Evolutionary conservation across 352 stramenopile genomes (phyloP).

Genomic region (Phytophthora pinifolia): DNA sequence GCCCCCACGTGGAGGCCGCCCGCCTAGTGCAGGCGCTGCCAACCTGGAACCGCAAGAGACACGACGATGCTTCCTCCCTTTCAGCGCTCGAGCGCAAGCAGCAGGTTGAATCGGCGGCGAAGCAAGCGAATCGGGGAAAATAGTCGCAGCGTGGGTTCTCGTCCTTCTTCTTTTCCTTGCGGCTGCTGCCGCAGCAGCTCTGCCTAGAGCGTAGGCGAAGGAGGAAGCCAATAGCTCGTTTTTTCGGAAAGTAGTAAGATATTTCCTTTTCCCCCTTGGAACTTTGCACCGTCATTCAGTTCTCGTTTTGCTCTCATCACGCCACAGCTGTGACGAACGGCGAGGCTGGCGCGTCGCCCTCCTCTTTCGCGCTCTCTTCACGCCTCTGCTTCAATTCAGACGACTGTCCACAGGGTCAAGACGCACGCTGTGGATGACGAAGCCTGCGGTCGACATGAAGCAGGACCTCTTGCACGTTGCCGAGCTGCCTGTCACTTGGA

Average conservation of each 20-base stretch:
- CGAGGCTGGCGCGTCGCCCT: slow-evolving; percentile 91
- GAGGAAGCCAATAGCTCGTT: slow-evolving; percentile 33
- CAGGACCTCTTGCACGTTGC: slow-evolving; percentile 42
- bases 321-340: no score
- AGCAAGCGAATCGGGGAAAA: slow-evolving; percentile 31
- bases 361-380: slow-evolving; percentile 88
- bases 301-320: no score
- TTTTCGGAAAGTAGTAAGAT: slow-evolving; percentile 53
- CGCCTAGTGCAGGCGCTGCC: background rate
- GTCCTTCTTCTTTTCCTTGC: slow-evolving; percentile 36
- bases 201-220: slow-evolving; percentile 30
- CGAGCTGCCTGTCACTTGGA: slow-evolving; percentile 79
- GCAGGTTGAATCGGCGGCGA: slow-evolving; percentile 28
- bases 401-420: slow-evolving; percentile 93
- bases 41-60: slow-evolving; percentile 12
- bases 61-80: slow-evolving; percentile 24
- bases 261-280: slow-evolving; percentile 38
- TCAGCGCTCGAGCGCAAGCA: slow-evolving; percentile 15
- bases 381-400: slow-evolving; percentile 83
- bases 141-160: slow-evolving; percentile 22
- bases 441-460: slow-evolving; percentile 28
- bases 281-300: no score
- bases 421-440: slow-evolving; percentile 31
- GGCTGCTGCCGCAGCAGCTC: slow-evolving; percentile 28
- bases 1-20: background rate